Evolutionary conservation across 2,329 filamentous ascomycete genomes (phyloP).

Genomic region (Phialophora verrucosa): DNA sequence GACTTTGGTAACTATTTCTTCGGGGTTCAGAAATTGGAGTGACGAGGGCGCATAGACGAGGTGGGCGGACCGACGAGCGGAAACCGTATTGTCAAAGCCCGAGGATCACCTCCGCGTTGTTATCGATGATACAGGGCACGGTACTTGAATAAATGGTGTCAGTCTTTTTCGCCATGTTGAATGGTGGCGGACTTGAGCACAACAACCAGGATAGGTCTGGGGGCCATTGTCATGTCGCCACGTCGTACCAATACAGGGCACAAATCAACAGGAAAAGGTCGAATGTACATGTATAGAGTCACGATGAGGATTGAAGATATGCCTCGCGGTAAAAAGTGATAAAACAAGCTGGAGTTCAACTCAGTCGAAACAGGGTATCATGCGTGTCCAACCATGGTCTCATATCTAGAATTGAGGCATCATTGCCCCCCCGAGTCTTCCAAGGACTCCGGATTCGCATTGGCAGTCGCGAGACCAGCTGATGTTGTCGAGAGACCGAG

Average conservation of each 20-base stretch:
- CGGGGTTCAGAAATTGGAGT: conserved; percentile 66
- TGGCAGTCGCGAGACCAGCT: neutral
- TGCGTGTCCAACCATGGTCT: neutral
- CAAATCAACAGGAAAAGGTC: neutral
- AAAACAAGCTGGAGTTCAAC: neutral
- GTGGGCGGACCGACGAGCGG: neutral
- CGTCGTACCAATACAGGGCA: neutral
- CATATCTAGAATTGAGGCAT: neutral
- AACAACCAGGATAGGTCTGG: neutral
- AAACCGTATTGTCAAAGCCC: neutral
- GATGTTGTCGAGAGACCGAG: neutral
- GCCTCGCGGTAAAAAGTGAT: neutral
- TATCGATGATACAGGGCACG: neutral
- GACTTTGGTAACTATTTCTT: conserved; percentile 96
- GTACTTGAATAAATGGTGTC: neutral
- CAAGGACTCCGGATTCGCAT: neutral
- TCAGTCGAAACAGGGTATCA: neutral
- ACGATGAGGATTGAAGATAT: neutral
- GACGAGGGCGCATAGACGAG: neutral
- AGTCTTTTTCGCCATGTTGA: neutral
- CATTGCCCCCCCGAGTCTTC: neutral
- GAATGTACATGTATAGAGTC: neutral
- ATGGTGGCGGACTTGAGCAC: neutral
- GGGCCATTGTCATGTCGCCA: neutral
- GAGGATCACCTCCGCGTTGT: neutral